These are phyloP conservation scores for Paraphaeosphaeria sporulosa DNA, from an alignment of 2,329 filamentous ascomycete species.

Conservation along the genomic window DNA sequence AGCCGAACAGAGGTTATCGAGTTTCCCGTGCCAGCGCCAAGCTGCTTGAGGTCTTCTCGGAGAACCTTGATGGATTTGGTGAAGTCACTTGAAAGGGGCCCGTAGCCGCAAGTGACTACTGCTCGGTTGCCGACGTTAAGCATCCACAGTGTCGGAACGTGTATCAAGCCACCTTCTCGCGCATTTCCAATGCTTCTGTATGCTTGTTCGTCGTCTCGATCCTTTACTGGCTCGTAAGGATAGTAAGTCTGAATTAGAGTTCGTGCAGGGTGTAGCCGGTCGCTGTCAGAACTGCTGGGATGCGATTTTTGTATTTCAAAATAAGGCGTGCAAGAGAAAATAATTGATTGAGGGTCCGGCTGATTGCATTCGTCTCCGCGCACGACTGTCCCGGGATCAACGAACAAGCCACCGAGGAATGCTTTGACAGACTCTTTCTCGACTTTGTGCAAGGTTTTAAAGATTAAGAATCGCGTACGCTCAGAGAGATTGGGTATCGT, in stretches of 20 bases:
- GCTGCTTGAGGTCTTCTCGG: conserved; percentile 28
- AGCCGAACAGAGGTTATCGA: conserved; percentile 28
- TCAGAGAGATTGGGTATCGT: conserved; percentile 26
- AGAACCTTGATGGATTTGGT: conserved; percentile 37
- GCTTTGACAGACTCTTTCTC: conserved; percentile 36
- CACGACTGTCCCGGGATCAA: conserved; percentile 44
- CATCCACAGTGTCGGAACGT: conserved; percentile 43
- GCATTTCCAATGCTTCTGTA: conserved; percentile 33
- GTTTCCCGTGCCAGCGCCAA: conserved; percentile 12
- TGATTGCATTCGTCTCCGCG: conserved; percentile 34
- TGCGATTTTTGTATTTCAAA: conserved; percentile 26
- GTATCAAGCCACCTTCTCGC: conserved; percentile 26
- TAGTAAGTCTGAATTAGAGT: conserved; percentile 45
- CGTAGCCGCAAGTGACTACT: conserved; percentile 40
- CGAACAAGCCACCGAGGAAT: conserved; percentile 38
- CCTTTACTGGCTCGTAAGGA: conserved; percentile 39
- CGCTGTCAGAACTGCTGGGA: neutral
- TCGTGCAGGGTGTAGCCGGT: conserved; percentile 27
- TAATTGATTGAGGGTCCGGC: conserved; percentile 30
- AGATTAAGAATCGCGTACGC: conserved; percentile 25
- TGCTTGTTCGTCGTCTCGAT: conserved; percentile 41
- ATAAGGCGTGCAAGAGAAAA: conserved; percentile 42
- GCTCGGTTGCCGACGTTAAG: conserved; percentile 34
- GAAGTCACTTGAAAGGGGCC: conserved; percentile 29
- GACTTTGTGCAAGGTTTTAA: conserved; percentile 29